Evolutionary conservation across 495 filamentous ascomycete genomes (phyloP).

Genomic region (Glonium stellatum): DNA sequence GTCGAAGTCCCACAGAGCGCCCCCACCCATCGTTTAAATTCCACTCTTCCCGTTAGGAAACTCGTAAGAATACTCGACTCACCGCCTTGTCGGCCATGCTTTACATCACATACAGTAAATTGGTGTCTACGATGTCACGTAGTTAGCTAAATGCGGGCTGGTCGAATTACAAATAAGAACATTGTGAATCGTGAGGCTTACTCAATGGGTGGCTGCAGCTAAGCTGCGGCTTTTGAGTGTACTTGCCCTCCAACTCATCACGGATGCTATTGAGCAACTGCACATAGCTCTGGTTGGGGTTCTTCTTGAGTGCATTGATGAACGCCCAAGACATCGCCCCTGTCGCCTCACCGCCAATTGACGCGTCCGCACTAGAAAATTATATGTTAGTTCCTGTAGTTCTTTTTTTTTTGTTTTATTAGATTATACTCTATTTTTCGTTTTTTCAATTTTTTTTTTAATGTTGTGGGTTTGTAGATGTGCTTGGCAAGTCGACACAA

Average conservation of each 20-base stretch:
- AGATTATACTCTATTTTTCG: too few relatives aligned
- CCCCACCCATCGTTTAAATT: too few relatives aligned
- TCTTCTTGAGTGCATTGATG: constrained; percentile 88
- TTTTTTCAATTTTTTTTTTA: too few relatives aligned
- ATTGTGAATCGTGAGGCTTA: constrained; percentile 42
- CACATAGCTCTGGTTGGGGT: constrained; percentile 96
- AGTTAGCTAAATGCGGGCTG: constrained; percentile 32
- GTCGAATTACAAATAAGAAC: constrained; percentile 9
- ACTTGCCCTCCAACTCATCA: constrained; percentile 80
- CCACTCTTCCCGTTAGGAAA: too few relatives aligned
- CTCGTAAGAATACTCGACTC: too few relatives aligned
- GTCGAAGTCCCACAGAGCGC: too few relatives aligned
- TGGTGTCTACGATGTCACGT: constrained; percentile 44
- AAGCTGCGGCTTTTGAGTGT: constrained; percentile 93
- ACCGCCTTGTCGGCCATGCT: neutral
- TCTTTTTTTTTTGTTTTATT: too few relatives aligned
- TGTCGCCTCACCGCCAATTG: constrained; percentile 74
- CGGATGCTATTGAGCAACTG: constrained; percentile 92
- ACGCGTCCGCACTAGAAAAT: constrained; percentile 48
- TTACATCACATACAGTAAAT: constrained; percentile 62
- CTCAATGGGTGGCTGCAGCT: constrained; percentile 94
- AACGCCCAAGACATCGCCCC: constrained; percentile 99
- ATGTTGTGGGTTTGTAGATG: too few relatives aligned
- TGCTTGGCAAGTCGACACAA: neutral
- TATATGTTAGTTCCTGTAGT: constrained; percentile 24